phyloP scores from a whole-genome alignment of 108 stramenopile genomes.

The Cyclotella cryptica region DNA sequence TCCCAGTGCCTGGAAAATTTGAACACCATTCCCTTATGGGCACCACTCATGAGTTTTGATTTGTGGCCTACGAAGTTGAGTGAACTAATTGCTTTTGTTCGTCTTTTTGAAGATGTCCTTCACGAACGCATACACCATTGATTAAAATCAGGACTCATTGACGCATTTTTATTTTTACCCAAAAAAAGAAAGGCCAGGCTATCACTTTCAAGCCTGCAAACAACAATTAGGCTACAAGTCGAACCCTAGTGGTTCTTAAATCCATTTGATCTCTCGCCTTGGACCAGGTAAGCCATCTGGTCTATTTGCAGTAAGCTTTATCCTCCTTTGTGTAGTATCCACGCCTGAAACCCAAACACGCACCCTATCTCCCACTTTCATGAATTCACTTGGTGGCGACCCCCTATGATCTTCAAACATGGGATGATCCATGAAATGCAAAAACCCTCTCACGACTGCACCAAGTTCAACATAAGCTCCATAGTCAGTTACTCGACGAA shows the following conservation, averaged over 20 bases:
- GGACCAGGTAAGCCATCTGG: constrained; percentile 80
- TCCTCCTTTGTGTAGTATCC: constrained; percentile 67
- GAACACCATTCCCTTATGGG: too few species aligned
- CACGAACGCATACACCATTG: too few species aligned
- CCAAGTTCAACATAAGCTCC: constrained; percentile 93
- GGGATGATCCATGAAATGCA: constrained; percentile 96
- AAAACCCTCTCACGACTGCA: constrained; percentile 88
- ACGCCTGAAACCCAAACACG: constrained; percentile 88
- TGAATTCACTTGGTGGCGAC: constrained; percentile 64
- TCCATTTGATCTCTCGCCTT: constrained; percentile 61
- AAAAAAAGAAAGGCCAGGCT: too few species aligned
- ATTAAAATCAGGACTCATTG: too few species aligned
- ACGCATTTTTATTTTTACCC: too few species aligned
- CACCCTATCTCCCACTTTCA: constrained; percentile 78
- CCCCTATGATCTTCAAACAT: constrained; percentile 66
- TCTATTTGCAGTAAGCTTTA: constrained; percentile 81
- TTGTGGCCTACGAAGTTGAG: too few species aligned
- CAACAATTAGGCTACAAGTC: too few species aligned
- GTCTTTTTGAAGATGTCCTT: too few species aligned
- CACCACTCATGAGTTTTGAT: too few species aligned
- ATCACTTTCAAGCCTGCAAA: too few species aligned
- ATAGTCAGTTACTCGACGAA: constrained; percentile 88
- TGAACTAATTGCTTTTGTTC: too few species aligned
- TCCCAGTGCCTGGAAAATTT: too few species aligned
- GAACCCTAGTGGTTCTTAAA: constrained; percentile 11